Conservation (phyloP, 1,284 basidiomycete species). For the Tylopilus sp. region DNA sequence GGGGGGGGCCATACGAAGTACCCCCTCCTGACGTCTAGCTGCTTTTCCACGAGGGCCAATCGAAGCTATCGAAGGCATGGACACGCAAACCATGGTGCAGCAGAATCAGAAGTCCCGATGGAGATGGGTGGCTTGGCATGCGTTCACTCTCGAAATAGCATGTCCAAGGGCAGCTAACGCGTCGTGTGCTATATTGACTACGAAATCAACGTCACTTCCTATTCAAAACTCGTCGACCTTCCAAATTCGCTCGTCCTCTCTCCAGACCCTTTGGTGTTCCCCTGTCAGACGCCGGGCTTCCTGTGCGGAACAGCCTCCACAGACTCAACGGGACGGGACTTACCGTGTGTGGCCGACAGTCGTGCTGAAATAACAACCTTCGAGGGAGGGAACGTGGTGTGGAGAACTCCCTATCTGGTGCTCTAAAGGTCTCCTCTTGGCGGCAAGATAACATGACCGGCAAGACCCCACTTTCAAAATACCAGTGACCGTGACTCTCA, state of each 20-base stretch:
- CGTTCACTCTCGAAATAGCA: conserved; percentile 20
- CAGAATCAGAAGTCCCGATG: conserved; percentile 33
- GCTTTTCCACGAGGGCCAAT: conserved; percentile 21
- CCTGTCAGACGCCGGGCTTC: conserved; percentile 12
- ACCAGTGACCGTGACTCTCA: background rate
- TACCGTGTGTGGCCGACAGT: conserved; percentile 17
- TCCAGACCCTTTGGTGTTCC: conserved; percentile 8
- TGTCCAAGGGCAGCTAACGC: conserved; percentile 10
- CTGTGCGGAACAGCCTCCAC: conserved; percentile 17
- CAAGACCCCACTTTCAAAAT: conserved; percentile 27
- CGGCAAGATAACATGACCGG: conserved; percentile 24
- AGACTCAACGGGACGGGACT: conserved; percentile 19
- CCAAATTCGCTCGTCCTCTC: conserved; percentile 19
- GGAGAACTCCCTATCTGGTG: conserved; percentile 21
- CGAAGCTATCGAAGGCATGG: conserved; percentile 20
- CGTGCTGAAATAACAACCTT: conserved; percentile 31
- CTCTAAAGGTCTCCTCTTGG: conserved; percentile 2
- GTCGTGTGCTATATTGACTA: conserved; percentile 13
- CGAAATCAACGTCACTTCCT: conserved; percentile 17
- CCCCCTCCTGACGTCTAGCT: conserved; percentile 11
- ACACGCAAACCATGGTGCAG: conserved; percentile 12
- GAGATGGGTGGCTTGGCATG: conserved; percentile 27
- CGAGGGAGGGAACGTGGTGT: conserved; percentile 33
- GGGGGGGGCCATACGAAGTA: conserved; percentile 11
- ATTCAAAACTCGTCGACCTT: conserved; percentile 13